Evolutionary conservation across 371 early-diverging fungal species (phyloP), one percentile per base, ranked within the genome.

Genomic region (Batrachochytrium dendrobatidis): DNA sequence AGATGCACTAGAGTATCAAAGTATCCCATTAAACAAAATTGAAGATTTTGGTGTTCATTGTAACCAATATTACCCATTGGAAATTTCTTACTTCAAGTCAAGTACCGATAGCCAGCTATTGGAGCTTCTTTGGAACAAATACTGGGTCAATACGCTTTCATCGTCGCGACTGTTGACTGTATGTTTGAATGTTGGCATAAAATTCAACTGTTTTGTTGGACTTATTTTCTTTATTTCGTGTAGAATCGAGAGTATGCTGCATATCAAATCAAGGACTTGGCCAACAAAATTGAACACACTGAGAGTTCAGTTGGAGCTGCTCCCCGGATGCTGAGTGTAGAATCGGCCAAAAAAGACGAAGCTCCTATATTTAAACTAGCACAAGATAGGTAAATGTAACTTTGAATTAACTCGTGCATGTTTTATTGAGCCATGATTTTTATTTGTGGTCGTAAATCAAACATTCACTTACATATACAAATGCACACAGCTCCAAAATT

Each of bases 21-120:
- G 83, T 49, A 91, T 98, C 65, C 98, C 98, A 30, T 64, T 92
- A 46, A 81, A 79, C 77, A 98, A 98, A 64, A 91, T 94, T 63
- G 95, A 94, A 72, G 98, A 98, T 72, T 96, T 95, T 71, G 98
- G 96, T 64, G 95, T 93, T 17, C 95, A 95, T 70, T 85, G 86
- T 56, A 91, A 89, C 61, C 83, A 86, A 81, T 95, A 98, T 72
- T 96, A 98, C 70, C 87, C 85, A 28, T 80, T 98, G 35, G 90
- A 91, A 39, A 82, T 96, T 22, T 84, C 89, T 1, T 91, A 90
- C 72, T 96, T 96, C 76, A 95, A 95, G 72, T 96, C 97, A 20
- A 70, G 78, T 3, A 69, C 92, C 53, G 98, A 98, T 74, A 79
- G 79, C 3, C 77, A 85, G 32, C 73, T 98, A 49, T 68, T 98